Evolutionary conservation across 2,329 filamentous ascomycete genomes (phyloP).

Genomic region (Macrophomina phaseolina): DNA sequence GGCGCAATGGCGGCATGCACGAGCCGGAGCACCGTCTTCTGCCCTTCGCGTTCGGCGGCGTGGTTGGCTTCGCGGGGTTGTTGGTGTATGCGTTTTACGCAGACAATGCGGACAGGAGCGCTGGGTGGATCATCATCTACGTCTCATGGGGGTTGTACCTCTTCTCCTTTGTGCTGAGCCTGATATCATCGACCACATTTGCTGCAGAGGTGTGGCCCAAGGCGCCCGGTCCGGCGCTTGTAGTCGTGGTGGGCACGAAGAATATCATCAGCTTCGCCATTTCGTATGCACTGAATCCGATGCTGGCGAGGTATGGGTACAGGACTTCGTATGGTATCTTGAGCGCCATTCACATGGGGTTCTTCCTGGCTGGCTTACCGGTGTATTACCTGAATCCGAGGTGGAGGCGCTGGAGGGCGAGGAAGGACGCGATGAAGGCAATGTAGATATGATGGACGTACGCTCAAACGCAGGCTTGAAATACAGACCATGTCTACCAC

Average conservation of each 20-base stretch:
- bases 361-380: conserved; percentile 25
- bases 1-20: conserved; percentile 41
- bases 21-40: conserved; percentile 45
- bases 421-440: background rate
- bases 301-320: conserved; percentile 37
- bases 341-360: conserved; percentile 31
- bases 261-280: conserved; percentile 44
- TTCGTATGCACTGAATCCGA: conserved; percentile 40
- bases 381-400: conserved; percentile 30
- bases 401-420: conserved; percentile 1
- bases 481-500: background rate
- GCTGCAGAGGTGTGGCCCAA: conserved; percentile 37
- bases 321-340: conserved; percentile 34
- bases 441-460: too few relatives aligned
- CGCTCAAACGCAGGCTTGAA: too few relatives aligned
- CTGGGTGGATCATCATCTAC: conserved; percentile 32
- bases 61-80: conserved; percentile 36
- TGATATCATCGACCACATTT: conserved; percentile 41
- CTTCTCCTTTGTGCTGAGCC: conserved; percentile 35
- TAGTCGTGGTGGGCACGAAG: conserved; percentile 42
- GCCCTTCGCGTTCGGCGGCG: conserved; percentile 39
- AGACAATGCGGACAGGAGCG: background rate
- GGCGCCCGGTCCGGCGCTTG: conserved; percentile 41
- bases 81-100: background rate
- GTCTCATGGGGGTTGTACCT: conserved; percentile 40